Percentiles rank a stretch among this genome's conserved stretches.
phyloP scores from a whole-genome alignment of 306 rosid species.

The Parietaria judaica region DNA sequence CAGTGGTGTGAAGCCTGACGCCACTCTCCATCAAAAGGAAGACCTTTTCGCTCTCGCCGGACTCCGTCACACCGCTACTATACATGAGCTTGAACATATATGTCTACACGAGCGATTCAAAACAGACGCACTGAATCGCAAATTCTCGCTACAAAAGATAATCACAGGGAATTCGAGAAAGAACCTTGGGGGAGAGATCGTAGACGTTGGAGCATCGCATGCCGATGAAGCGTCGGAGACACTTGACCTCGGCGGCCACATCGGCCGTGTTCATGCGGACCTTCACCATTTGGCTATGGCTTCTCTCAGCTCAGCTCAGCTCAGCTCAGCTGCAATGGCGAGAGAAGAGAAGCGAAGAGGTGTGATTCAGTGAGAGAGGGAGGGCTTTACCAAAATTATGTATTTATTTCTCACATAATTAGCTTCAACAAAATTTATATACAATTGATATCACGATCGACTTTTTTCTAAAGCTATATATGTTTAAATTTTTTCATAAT shows the following conservation, averaged over 20 bases:
- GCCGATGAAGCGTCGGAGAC: conserved; percentile 73
- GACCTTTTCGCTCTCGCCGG: conserved; percentile 96
- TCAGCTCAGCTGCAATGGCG: neutral
- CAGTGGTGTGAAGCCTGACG: conserved; percentile 79
- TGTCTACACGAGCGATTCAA: conserved; percentile 42
- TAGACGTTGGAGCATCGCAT: conserved; percentile 98
- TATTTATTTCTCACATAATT: too few relatives aligned
- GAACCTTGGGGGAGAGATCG: conserved; percentile 89
- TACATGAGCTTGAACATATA: conserved; percentile 89
- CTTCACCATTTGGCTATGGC: conserved; percentile 61
- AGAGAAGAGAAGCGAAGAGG: too few relatives aligned
- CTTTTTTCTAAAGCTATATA: too few relatives aligned
- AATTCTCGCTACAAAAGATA: neutral
- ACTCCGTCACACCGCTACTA: conserved; percentile 87
- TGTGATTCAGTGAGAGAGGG: too few relatives aligned
- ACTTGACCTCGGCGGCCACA: conserved; percentile 96
- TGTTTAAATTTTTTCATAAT: too few relatives aligned
- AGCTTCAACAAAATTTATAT: too few relatives aligned
- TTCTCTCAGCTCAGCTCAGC: neutral
- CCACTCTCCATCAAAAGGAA: conserved; percentile 90
- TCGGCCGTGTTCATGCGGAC: conserved; percentile 99
- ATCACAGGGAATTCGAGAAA: neutral
- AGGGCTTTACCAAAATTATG: too few relatives aligned
- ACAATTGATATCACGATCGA: too few relatives aligned
- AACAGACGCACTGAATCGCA: neutral